These are phyloP conservation scores for Spiraea crenata DNA, from an alignment of 331 rosid genomes.

Conservation along the genomic window DNA sequence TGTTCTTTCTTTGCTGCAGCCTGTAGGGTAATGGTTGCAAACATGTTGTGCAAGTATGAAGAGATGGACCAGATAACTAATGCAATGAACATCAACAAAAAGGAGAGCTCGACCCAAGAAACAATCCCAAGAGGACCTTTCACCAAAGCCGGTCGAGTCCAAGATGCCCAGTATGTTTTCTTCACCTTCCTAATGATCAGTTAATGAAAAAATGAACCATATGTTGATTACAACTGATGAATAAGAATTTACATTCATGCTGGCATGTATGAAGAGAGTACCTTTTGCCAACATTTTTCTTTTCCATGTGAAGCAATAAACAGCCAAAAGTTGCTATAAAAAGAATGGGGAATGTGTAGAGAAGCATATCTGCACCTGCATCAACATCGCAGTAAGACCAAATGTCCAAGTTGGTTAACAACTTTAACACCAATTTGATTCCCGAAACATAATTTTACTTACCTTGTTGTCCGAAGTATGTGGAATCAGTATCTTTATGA, in stretches of 20 bases:
- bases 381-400: neutral
- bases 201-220: neutral
- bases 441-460: too few species aligned
- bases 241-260: neutral
- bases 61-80: constrained; percentile 54
- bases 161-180: constrained; percentile 19
- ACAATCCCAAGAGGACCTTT: constrained; percentile 60
- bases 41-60: constrained; percentile 46
- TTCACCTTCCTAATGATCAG: constrained; percentile 16
- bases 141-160: constrained; percentile 48
- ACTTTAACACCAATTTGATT: too few species aligned
- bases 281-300: constrained; percentile 34
- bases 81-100: constrained; percentile 43
- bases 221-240: neutral
- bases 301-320: constrained; percentile 41
- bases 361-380: constrained; percentile 47
- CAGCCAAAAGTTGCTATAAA: constrained; percentile 52
- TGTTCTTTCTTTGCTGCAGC: constrained; percentile 30
- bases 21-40: constrained; percentile 23
- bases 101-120: constrained; percentile 46
- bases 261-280: constrained; percentile 1
- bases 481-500: constrained; percentile 36
- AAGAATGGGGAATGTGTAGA: constrained; percentile 54
- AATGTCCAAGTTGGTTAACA: neutral
- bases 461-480: constrained; percentile 58